Percentiles rank a stretch among this genome's conserved stretches.
These are phyloP conservation scores for Curvularia eragrostidis DNA, from an alignment of 2,329 filamentous ascomycete species.

Conservation along the genomic window DNA sequence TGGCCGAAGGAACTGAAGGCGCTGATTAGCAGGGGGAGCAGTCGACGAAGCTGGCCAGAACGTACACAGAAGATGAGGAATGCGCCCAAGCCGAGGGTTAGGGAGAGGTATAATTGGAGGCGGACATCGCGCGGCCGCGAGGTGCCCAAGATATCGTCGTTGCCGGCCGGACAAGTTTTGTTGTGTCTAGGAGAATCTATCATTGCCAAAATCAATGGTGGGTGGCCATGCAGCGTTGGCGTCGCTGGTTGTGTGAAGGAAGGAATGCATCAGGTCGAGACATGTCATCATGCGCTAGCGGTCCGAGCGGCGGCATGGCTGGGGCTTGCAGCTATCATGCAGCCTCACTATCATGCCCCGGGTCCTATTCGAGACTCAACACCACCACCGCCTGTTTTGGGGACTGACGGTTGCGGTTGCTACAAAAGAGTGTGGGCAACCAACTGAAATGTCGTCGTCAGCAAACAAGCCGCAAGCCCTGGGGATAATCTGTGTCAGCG, in stretches of 20 bases:
- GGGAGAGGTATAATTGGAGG: conserved; percentile 74
- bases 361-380: not conserved
- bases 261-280: conserved; percentile 1
- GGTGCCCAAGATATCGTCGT: conserved; percentile 43
- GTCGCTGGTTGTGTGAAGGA: conserved; percentile 14
- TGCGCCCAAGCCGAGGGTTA: conserved; percentile 71
- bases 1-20: conserved; percentile 76
- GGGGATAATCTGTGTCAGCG: too few relatives aligned
- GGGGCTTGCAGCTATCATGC: not conserved
- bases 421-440: too few relatives aligned
- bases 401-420: not conserved
- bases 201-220: conserved; percentile 27
- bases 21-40: conserved; percentile 32
- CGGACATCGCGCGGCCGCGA: conserved; percentile 54
- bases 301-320: conserved; percentile 6
- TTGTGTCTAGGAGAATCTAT: conserved; percentile 22
- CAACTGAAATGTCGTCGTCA: too few relatives aligned
- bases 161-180: conserved; percentile 24
- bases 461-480: too few relatives aligned
- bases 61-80: conserved; percentile 79
- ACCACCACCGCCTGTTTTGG: not conserved
- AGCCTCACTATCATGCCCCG: not conserved
- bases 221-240: conserved; percentile 20
- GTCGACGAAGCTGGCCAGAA: conserved; percentile 19
- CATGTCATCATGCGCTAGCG: conserved; percentile 19